phyloP scores from a whole-genome alignment of 768 basidiomycete species.

The Suillus hirtellus region DNA sequence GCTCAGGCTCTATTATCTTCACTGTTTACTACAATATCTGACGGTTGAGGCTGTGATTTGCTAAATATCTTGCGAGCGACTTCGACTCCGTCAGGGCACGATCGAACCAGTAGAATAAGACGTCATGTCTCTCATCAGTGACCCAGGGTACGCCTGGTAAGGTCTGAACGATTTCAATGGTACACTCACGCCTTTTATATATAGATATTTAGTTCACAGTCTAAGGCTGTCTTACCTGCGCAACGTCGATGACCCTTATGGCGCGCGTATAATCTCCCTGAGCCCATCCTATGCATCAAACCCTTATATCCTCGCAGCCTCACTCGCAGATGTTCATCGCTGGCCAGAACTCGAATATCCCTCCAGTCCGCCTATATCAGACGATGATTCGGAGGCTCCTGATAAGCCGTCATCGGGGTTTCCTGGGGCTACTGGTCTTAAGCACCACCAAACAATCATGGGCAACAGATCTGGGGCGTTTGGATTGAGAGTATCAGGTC shows the following conservation, averaged over 20 bases:
- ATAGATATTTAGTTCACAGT: constrained; percentile 77
- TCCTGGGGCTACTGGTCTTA: constrained; percentile 58
- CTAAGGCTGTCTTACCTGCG: constrained; percentile 87
- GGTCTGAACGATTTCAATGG: neutral
- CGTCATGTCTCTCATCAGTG: constrained; percentile 62
- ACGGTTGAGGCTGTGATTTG: neutral
- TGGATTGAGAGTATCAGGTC: constrained; percentile 76
- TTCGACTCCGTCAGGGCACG: neutral
- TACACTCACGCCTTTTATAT: constrained; percentile 7
- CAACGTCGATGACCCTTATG: constrained; percentile 84
- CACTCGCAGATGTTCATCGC: constrained; percentile 72
- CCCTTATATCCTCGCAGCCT: constrained; percentile 79
- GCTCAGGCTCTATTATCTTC: neutral
- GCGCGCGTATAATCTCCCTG: constrained; percentile 76
- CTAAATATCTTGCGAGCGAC: neutral
- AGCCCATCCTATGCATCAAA: constrained; percentile 77
- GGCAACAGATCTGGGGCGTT: constrained; percentile 66
- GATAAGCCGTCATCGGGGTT: constrained; percentile 34
- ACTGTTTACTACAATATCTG: neutral
- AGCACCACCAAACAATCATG: constrained; percentile 90
- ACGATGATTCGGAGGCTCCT: constrained; percentile 60
- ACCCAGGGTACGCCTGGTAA: constrained; percentile 50
- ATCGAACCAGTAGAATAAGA: neutral
- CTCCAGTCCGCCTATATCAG: constrained; percentile 68
- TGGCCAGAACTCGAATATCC: constrained; percentile 86